These are phyloP conservation scores for Herpetospermum pedunculosum DNA, from an alignment of 306 rosid species.

Conservation along the genomic window DNA sequence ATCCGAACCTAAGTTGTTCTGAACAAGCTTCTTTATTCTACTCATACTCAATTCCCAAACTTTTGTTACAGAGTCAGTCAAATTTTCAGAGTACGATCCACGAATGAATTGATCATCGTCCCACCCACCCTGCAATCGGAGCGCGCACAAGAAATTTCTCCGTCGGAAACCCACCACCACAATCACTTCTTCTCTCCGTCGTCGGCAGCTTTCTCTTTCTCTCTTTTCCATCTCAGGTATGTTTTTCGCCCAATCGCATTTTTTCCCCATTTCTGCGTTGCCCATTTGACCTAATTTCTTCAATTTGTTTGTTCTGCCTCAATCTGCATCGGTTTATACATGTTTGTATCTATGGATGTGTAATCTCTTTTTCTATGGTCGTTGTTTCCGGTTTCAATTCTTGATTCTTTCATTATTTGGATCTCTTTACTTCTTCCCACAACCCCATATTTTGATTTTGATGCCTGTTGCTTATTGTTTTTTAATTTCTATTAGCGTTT, in stretches of 20 bases:
- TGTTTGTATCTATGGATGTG: neutral
- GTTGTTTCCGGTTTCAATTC: neutral
- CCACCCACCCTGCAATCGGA: neutral
- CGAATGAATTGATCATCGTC: neutral
- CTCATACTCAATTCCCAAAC: neutral
- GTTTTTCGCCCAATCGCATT: neutral
- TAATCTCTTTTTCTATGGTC: neutral
- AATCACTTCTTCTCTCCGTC: neutral
- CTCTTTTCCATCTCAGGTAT: neutral
- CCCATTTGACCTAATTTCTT: neutral
- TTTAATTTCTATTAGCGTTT: neutral
- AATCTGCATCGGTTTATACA: neutral
- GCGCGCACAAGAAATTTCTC: neutral
- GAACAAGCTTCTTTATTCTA: neutral
- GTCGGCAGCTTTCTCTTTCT: neutral
- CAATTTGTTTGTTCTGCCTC: neutral
- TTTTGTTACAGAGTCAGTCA: neutral
- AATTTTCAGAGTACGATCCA: neutral
- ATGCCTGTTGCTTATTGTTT: neutral
- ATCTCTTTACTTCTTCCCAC: neutral
- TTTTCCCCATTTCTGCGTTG: neutral
- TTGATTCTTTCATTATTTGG: neutral
- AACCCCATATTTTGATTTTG: neutral
- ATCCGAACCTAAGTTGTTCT: too few relatives aligned
- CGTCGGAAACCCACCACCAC: neutral